Percentiles rank a stretch among this genome's conserved stretches.
These are phyloP conservation scores for Carpinus fangiana DNA, from an alignment of 306 rosid genomes.

Conservation along the genomic window DNA sequence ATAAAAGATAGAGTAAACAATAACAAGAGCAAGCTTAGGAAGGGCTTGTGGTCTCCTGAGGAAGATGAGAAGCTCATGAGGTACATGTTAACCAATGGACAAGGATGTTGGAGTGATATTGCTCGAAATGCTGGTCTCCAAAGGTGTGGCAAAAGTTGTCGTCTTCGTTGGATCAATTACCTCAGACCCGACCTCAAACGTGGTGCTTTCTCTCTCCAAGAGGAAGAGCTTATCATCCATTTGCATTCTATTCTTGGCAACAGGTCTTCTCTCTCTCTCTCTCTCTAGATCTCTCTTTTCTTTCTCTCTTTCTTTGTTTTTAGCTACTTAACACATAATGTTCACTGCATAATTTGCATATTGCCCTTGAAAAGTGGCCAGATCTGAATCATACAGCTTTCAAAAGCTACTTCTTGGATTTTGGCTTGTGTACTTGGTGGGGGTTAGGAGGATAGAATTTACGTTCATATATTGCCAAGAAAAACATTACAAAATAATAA, in stretches of 20 bases:
- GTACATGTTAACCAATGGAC: constrained; percentile 87
- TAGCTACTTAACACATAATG: not conserved
- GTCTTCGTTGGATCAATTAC: constrained; percentile 99
- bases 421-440: not conserved
- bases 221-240: constrained; percentile 75
- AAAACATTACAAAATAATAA: too few species aligned
- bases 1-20: constrained; percentile 31
- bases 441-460: not conserved
- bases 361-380: not conserved
- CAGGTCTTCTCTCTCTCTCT: constrained; percentile 38
- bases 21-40: constrained; percentile 52
- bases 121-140: constrained; percentile 85
- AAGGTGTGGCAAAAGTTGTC: constrained; percentile 91
- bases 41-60: constrained; percentile 95
- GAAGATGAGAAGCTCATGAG: constrained; percentile 89
- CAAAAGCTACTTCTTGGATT: not conserved
- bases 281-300: not conserved
- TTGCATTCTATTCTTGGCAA: constrained; percentile 90
- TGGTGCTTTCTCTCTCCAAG: constrained; percentile 83
- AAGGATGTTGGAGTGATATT: constrained; percentile 95
- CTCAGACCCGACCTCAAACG: constrained; percentile 92
- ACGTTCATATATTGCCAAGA: too few species aligned
- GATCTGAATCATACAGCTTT: not conserved
- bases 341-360: not conserved
- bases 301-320: too few species aligned